Evolutionary conservation across 2,329 filamentous ascomycete genomes (phyloP), one percentile per base, ranked within the genome.

Genomic region (Penicillium sp.): DNA sequence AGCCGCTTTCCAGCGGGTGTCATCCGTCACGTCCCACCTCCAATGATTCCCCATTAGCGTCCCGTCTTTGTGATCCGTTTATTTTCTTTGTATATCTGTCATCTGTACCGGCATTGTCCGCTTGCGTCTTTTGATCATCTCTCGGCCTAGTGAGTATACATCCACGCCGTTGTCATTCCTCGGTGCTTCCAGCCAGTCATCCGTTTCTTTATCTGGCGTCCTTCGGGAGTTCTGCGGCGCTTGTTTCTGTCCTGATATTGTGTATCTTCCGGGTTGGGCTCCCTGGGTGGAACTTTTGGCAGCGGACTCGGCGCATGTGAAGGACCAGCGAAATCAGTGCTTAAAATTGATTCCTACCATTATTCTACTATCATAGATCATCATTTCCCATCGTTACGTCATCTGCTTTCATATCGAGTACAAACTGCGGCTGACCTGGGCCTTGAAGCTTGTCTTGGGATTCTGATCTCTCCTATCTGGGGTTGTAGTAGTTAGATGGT

Each of bases 1-100:
- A 41, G 63, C 59, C n/a, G 57, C 67, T 28, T 71, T 65, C 37
- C 57, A 68, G 39, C 65, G 68, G 16, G 58, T 72, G 20, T 66
- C 59, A 18, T 55, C 57, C 40, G 53, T 65, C 33, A 71, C 68
- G 4, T 59, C 65, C 31, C 62, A 71, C 50, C 60, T 70, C 31
- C 56, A 49, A 53, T 66, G 56, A 65, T 62, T 60, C 50, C 57
- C 50, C 47, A 48, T 38, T 48, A 50, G 54, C 50, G 50, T 50
- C 37, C 44, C 38, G 41, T 41, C 42, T 43, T 49, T 48, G 33
- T 48, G 40, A 28, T 38, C 13, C n/a, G n/a, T n/a, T n/a, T n/a
- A 11, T 42, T 47, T 48, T 50, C 35, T 51, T 55, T 53, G 45
- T 52, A 55, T 33, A 56, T 52, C 33, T 47, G 43, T 45, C 47